Evolutionary conservation across 108 stramenopile species (phyloP), one percentile per base, ranked within the genome.

Genomic region (Stephanodiscus minutulus): DNA sequence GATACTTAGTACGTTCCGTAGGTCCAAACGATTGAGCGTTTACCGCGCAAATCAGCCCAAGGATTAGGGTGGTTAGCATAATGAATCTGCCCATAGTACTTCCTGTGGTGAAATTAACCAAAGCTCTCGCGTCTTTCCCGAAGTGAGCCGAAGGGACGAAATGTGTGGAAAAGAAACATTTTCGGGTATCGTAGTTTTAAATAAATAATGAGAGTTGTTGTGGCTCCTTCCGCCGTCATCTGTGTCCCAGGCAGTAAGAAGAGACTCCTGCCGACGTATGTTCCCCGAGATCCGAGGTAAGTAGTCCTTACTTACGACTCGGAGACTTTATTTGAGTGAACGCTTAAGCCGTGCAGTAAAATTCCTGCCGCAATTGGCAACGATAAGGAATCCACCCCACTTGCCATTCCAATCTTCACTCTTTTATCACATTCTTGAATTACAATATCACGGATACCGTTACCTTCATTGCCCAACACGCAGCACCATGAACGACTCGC

Each of bases 361-460:
- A 92, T 92, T 9, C 88, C 91, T 15, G 87, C 79, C 0, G 91
- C 88, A 11, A 92, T 73, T n/a, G 87, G 85, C 12, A 92, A 72
- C 53, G 82, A 83, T 62, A 92, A 68, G 11, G 85, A 86, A 63
- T 92, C 91, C 13, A 92, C 88, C 20, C 74, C 88, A 15, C 68
- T 64, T 2, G 73, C 76, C 85, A 90, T 92, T 3, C 69, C 77
- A 41, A 92, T 88, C 7, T 81, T 66, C 0, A 92, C 25, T 44
- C 79, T 49, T 25, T 76, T 63, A 20, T 83, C 69, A 25, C 83
- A 86, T 47, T 76, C 81, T 83, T 68, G 28, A 12, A 77, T 59
- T 22, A 90, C 89, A 5, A 72, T 59, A 15, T 66, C 22, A 8
- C 87, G 70, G 53, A 93, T 86, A 2, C 91, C 91, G 61, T 86